phyloP scores from a whole-genome alignment of 768 basidiomycete species.

The Pleurotus giganteus region DNA sequence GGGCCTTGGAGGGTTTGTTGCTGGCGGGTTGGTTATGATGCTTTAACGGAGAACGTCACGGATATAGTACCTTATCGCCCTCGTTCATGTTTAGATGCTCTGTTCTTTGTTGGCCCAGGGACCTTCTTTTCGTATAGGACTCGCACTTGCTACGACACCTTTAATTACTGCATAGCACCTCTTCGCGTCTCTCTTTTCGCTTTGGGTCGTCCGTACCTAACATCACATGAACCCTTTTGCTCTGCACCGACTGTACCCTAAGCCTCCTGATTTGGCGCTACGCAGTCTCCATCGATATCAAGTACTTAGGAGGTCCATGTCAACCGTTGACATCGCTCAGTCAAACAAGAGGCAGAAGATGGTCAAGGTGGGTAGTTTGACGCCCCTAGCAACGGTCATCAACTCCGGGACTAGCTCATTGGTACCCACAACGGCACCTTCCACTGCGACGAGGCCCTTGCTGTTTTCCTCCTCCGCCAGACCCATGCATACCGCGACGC shows the following conservation, averaged over 20 bases:
- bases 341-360: constrained; percentile 37
- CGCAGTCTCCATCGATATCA: constrained; percentile 2
- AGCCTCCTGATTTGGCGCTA: not conserved
- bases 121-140: not conserved
- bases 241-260: not conserved
- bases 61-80: too few species aligned
- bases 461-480: constrained; percentile 82
- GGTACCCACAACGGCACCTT: constrained; percentile 96
- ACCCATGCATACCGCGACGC: constrained; percentile 75
- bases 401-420: constrained; percentile 55
- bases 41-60: constrained; percentile 31
- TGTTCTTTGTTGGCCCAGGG: too few species aligned
- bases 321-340: not conserved
- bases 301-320: constrained; percentile 6
- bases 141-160: not conserved
- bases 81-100: too few species aligned
- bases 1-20: constrained; percentile 39
- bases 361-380: constrained; percentile 29
- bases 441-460: constrained; percentile 96
- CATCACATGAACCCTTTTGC: too few species aligned
- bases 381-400: not conserved
- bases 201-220: too few species aligned
- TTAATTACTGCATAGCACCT: not conserved
- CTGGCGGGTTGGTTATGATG: constrained; percentile 48
- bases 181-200: not conserved